Evolutionary conservation across 441 rosid genomes (phyloP), one percentile per base, ranked within the genome.

Genomic region (Adansonia gregorii): DNA sequence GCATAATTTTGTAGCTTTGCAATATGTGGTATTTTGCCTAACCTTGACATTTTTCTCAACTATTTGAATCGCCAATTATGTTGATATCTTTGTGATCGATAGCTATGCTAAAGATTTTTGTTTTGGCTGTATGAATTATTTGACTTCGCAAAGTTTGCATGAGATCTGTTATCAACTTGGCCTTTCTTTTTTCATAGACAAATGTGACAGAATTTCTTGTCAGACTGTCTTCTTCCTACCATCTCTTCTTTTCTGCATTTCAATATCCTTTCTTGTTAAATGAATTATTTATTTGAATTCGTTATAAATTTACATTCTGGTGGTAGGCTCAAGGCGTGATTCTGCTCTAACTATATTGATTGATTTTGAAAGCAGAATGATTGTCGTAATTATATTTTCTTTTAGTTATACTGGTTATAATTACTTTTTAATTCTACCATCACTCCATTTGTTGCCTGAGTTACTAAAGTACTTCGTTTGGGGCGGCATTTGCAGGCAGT

Each of bases 401-500:
- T 39, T 4, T 63, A 31, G 9, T 63, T 27, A 31, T 63, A 63
- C 6, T 63, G 45, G 14, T 63, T 31, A 8, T 41, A 41, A 66
- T n/a, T 8, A 41, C 8, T 12, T 17, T 5, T 8, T 55, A 24
- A 48, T 14, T 49, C 56, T 68, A 6, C 8, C 41, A 12, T 11
- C 73, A 22, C 24, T 41, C 15, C 7, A 7, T 9, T 6, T 1
- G 3, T 43, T 3, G 45, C 14, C 19, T 11, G 3, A 9, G 65
- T 35, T 12, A 52, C 78, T 69, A 6, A 73, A 43, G 35, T 74
- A n/a, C 7, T 39, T 61, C 15, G 54, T 27, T 59, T 46, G n/a
- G 12, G 46, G 15, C 20, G 56, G 14, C 41, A 20, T 77, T 82
- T 68, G 67, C 91, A 93, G 97, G 82, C 78, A 46, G 80, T 83